Base-by-base conservation (phyloP, 129 eudicot genomes). In the Arctium lappa region DNA sequence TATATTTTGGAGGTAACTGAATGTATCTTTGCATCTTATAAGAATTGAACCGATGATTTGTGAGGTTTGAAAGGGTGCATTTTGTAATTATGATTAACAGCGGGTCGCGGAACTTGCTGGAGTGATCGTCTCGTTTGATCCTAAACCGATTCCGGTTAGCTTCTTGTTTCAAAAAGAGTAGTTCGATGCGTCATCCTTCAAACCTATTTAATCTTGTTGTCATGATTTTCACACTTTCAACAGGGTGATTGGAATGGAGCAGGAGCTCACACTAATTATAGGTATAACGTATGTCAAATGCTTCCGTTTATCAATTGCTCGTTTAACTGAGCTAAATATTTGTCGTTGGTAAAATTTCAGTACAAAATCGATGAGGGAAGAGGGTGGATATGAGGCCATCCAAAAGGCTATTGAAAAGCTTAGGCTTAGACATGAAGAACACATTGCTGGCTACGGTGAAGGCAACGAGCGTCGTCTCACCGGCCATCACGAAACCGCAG, bases 201-300 rank as follows among this genome's bases (percentile, higher is more conserved):
- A 13, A 69, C 31, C 38, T 53, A 12, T 38, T 16, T 72, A n/a
- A 60, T 16, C 29, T 15, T 3, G n/a, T 44, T 16, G 18, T 34
- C 27, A 33, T 63, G 5, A 12, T 69, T 68, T 34, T 37, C 60
- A 22, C 53, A 42, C 46, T 86, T 82, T 13, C 53, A 65, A 75
- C 86, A 94, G 98, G 98, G 98, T 73, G 98, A 94, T 60, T 94
- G 98, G 98, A 94, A 91, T 65, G 97, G 97, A 6, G 97, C 98
- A 1, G 97, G 94, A 74, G 91, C 88, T 72, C 96, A 94, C 88
- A 88, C 92, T 2, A 94, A 92, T 76, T 92, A 89, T 85, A 94
- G 97, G 98, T 94, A 74, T 73, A 39, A 68, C n/a, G 4, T 39
- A 69, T 42, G 5, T 4, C 31, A 34, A 29, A 68, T 38, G 56